Conservation (phyloP, 805 yeast species). For the Cyberlindnera mississippiensis region DNA sequence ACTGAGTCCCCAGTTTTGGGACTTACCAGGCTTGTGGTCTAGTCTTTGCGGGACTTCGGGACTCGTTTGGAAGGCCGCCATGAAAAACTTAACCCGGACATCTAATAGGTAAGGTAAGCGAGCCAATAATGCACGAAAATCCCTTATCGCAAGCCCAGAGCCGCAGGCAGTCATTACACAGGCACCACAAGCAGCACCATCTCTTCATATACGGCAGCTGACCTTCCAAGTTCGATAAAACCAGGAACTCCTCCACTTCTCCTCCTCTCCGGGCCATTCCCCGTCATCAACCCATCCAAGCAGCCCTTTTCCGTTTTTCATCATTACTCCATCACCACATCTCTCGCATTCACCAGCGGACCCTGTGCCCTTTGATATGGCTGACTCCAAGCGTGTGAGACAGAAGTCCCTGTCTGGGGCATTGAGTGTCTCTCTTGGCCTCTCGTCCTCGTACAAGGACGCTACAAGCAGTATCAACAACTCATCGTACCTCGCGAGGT, state of each 20-base stretch:
- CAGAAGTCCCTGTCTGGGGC: constrained; percentile 25
- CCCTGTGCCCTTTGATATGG: too few species aligned
- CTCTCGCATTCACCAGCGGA: background rate
- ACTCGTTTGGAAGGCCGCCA: background rate
- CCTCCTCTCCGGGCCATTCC: too few species aligned
- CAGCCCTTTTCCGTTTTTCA: too few species aligned
- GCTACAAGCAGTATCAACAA: constrained; percentile 7
- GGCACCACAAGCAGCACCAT: too few species aligned
- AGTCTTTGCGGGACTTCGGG: too few species aligned
- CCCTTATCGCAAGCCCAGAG: background rate
- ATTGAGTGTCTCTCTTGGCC: constrained; percentile 25
- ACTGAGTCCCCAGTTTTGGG: background rate
- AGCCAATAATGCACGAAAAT: background rate
- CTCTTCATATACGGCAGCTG: too few species aligned
- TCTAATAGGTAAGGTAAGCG: background rate
- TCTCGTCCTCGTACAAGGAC: constrained; percentile 23
- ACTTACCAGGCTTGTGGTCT: background rate
- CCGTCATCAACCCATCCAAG: too few species aligned
- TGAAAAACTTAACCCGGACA: background rate
- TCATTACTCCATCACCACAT: too few species aligned
- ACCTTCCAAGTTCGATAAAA: too few species aligned
- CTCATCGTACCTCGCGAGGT: constrained; percentile 21
- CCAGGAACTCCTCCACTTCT: too few species aligned
- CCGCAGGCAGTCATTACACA: background rate
- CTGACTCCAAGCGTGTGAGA: background rate